These are phyloP conservation scores for Gossypium gossypioides DNA, from an alignment of 441 rosid genomes.

Conservation along the genomic window DNA sequence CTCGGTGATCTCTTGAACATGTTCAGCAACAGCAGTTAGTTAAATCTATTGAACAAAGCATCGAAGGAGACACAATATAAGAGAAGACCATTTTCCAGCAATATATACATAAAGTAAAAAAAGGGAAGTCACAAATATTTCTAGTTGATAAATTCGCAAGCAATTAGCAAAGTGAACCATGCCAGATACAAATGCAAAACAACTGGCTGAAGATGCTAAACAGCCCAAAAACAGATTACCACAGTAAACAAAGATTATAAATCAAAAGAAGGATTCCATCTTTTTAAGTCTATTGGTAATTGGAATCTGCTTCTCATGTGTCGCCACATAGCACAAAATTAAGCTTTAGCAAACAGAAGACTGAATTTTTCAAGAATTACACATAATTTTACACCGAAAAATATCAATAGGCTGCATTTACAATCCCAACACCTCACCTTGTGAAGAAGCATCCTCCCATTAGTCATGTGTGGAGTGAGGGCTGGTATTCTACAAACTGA, in stretches of 20 bases:
- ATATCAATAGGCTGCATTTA: not conserved
- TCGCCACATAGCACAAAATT: not conserved
- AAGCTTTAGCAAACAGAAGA: not conserved
- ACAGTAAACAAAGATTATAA: not conserved
- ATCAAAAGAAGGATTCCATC: not conserved
- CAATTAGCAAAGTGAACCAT: not conserved
- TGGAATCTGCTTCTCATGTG: not conserved
- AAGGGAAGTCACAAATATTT: not conserved
- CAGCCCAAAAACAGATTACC: not conserved
- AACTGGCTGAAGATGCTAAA: not conserved
- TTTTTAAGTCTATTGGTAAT: not conserved
- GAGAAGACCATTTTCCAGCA: not conserved
- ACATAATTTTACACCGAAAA: not conserved
- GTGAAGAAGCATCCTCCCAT: conserved; percentile 43
- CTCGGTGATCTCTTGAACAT: not conserved
- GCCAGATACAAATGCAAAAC: not conserved
- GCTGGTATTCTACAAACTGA: conserved; percentile 60
- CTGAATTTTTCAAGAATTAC: not conserved
- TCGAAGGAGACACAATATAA: not conserved
- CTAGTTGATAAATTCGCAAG: not conserved
- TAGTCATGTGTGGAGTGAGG: conserved; percentile 43
- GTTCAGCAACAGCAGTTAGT: not conserved
- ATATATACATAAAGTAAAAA: not conserved
- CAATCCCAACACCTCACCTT: conserved; percentile 30
- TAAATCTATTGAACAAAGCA: not conserved